Evolutionary conservation across 2,329 filamentous ascomycete species (phyloP), one percentile per base, ranked within the genome.

Genomic region (Diaporthe sp.): DNA sequence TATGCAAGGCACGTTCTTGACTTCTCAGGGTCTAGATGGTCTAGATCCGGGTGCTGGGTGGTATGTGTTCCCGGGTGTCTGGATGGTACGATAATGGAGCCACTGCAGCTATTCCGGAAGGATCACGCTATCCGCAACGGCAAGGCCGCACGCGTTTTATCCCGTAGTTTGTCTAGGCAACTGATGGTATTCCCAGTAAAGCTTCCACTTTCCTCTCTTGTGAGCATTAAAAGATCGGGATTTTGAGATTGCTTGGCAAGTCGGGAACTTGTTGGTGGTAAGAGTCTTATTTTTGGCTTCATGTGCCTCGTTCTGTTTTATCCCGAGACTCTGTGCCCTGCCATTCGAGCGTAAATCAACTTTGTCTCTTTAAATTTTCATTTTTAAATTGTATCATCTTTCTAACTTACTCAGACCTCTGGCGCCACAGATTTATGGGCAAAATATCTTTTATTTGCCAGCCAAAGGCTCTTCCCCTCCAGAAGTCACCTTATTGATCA

Each of bases 81-180:
- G 20, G 44, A 65, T 67, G 63, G 63, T 67, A 67, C 63, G 63
- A 67, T 67, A 12, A 67, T 67, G 63, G 63, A 51, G 44, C 63
- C 63, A 67, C 63, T 25, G 28, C 22, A 51, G 44, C 28, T 47
- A 12, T 67, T 51, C 44, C 15, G 44, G 44, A 34, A 67, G 63
- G 63, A 67, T 67, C 63, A 67, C 63, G 63, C 63, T 67, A 67
- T 31, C 57, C 20, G 22, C 63, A 34, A 51, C 63, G 31, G 63
- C 47, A n/a, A 37, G 44, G 31, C 44, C 63, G 44, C 63, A 67
- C 63, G 28, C 63, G 63, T 67, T 51, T 67, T 51, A n/a, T 51
- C 44, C 63, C 63, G 63, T 39, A 51, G 28, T 31, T 34, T 37
- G 31, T 51, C 63, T 37, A 49, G 28, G 44, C 63, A 20, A 37